phyloP scores from a whole-genome alignment of 768 basidiomycete species.

The Boletus vinaceobasis region DNA sequence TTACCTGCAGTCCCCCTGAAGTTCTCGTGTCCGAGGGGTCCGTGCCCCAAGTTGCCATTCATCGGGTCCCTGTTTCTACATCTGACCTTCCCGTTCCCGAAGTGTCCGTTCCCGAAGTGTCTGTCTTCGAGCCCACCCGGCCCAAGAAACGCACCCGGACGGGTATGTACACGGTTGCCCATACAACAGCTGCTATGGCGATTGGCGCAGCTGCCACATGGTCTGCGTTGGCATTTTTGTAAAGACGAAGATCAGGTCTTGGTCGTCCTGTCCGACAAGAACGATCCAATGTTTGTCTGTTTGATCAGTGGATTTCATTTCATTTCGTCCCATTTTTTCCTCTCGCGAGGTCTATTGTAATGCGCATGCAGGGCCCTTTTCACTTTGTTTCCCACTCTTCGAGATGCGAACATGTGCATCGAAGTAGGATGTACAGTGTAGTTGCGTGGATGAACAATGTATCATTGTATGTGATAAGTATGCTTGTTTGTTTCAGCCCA shows the following conservation, averaged over 20 bases:
- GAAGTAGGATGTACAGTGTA: conserved; percentile 1
- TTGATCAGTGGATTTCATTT: background rate
- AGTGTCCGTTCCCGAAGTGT: background rate
- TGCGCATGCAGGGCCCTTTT: background rate
- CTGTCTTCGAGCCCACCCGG: conserved; percentile 17
- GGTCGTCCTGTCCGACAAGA: background rate
- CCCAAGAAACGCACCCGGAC: conserved; percentile 46
- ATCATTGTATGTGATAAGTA: background rate
- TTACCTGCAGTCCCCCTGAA: background rate
- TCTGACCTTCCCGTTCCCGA: background rate
- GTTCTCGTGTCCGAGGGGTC: background rate
- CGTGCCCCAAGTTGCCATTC: conserved; percentile 3
- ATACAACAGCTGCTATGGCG: conserved; percentile 59
- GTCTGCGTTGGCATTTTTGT: conserved; percentile 69
- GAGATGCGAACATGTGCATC: background rate
- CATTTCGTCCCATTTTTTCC: background rate
- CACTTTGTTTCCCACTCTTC: background rate
- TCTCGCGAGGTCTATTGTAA: conserved; percentile 3
- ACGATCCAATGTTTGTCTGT: background rate
- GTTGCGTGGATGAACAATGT: conserved; percentile 1
- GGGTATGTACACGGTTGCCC: conserved; percentile 39
- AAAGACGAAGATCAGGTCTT: conserved; percentile 11
- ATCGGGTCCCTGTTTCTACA: background rate
- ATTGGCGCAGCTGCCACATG: conserved; percentile 71
- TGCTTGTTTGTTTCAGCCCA: too few species aligned